Conservation (phyloP, 176 grass and related monocot genomes). For the Paspalum vaginatum region DNA sequence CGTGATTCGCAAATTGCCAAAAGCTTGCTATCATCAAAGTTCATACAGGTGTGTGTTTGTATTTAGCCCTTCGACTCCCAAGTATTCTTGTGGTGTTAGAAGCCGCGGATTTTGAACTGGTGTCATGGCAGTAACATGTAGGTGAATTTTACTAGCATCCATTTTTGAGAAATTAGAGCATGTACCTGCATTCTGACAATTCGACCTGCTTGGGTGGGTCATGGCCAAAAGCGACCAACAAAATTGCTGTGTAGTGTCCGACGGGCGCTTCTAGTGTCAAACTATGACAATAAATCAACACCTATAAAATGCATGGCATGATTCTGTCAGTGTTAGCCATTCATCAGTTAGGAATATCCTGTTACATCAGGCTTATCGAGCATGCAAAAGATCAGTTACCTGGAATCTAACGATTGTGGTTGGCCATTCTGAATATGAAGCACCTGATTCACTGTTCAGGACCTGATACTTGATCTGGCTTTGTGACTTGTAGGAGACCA, state of each 20-base stretch:
- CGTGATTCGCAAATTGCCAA: constrained; percentile 77
- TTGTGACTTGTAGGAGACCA: not conserved
- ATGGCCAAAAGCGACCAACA: not conserved
- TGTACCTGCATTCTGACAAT: not conserved
- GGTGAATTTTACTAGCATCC: not conserved
- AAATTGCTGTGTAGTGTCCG: not conserved
- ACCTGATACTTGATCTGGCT: not conserved
- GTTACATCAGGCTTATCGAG: not conserved
- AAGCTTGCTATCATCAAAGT: constrained; percentile 80
- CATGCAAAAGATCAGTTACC: not conserved
- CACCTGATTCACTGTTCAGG: not conserved
- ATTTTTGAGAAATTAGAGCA: not conserved
- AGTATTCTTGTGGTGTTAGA: not conserved
- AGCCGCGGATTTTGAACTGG: not conserved
- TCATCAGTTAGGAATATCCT: not conserved
- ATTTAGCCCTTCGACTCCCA: constrained; percentile 26
- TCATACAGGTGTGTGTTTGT: constrained; percentile 59
- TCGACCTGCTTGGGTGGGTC: not conserved
- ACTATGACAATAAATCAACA: too few species aligned
- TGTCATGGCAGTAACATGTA: not conserved
- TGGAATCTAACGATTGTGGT: not conserved
- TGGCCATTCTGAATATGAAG: not conserved
- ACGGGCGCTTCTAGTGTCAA: not conserved
- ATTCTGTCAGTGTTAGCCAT: not conserved
- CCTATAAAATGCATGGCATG: not conserved